Conservation (phyloP, 352 stramenopile genomes). For the Pilasporangium apinafurcum region DNA sequence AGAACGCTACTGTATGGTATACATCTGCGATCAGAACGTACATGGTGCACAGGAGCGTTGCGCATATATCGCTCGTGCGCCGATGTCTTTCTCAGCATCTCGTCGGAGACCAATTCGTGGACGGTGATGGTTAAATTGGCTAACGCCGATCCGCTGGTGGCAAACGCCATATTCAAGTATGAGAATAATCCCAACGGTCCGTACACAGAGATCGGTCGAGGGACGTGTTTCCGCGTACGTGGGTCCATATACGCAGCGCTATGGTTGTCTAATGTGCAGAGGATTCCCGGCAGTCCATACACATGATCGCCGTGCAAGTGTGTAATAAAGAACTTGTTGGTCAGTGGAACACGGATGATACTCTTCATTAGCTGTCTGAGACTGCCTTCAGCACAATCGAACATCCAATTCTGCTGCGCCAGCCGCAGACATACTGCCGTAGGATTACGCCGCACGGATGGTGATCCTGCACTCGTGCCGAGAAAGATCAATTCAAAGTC, state of each 20-base stretch:
- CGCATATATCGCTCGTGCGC: slow-evolving; percentile 58
- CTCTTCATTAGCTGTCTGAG: slow-evolving; percentile 79
- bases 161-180: slow-evolving; percentile 72
- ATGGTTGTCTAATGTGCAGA: slow-evolving; percentile 83
- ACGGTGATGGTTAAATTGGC: slow-evolving; percentile 65
- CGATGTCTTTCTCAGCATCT: slow-evolving; percentile 39
- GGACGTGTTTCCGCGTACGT: slow-evolving; percentile 33
- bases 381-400: slow-evolving; percentile 83
- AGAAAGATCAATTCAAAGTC: slow-evolving; percentile 82
- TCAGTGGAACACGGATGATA: slow-evolving; percentile 58
- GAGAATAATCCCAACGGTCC: slow-evolving; percentile 69
- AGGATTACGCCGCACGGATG: slow-evolving; percentile 58
- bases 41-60: slow-evolving; percentile 46
- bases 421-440: slow-evolving; percentile 55
- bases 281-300: slow-evolving; percentile 72
- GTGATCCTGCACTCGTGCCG: slow-evolving; percentile 72
- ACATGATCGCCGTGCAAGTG: slow-evolving; percentile 86
- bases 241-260: slow-evolving; percentile 54
- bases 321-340: slow-evolving; percentile 82
- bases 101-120: slow-evolving; percentile 59
- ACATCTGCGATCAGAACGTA: slow-evolving; percentile 9
- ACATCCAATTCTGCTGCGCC: slow-evolving; percentile 79
- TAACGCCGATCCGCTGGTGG: slow-evolving; percentile 57
- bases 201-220: slow-evolving; percentile 64
- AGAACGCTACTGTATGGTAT: background rate